Base-by-base conservation (phyloP, 176 grass and related monocot genomes). In the Oryza coarctata region DNA sequence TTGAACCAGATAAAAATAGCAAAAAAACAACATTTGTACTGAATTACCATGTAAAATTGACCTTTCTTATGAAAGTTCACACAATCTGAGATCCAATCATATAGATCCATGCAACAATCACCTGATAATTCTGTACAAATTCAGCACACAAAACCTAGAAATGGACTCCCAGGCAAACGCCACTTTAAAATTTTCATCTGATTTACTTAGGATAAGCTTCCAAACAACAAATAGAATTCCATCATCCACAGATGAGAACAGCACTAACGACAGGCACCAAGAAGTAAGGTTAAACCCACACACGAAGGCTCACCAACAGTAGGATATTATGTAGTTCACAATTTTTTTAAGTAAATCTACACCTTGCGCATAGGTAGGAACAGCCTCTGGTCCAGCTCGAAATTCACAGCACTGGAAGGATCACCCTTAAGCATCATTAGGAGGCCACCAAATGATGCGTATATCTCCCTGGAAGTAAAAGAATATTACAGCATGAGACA, bases 391-490 rank as follows among this genome's bases (percentile, higher is more conserved):
- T 97, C 84, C 75, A 94, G 79, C 79, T 86, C 70, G 0, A 91
- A 91, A 31, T 15, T 76, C 2, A 27, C 23, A 17, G 78, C 78
- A 71, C 47, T 72, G 25, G 91, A 84, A 30, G 87, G 78, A 36
- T 91, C 84, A 11, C 86, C 84, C 55, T 89, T 88, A 17, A 93
- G 86, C 82, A 86, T 25, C 91, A 91, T 91, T 33, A 91, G 66
- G 20, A 87, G 70, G 3, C 91, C 88, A 38, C 84, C 80, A 9
- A 93, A 96, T 23, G 84, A 93, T 55, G 81, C 83, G 43, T 91
- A 89, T 3, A 89, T 75, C 81, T 97, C 88, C 38, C 81, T 89
- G 67, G 0, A 78, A 69, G 14, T 6, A 80, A 33, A 57, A 49
- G 0, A 61, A 61, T 6, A 79, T 39, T 0, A 76, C n/a, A 23